Conservation (phyloP, 768 basidiomycete genomes). For the Punctularia strigosozonata region DNA sequence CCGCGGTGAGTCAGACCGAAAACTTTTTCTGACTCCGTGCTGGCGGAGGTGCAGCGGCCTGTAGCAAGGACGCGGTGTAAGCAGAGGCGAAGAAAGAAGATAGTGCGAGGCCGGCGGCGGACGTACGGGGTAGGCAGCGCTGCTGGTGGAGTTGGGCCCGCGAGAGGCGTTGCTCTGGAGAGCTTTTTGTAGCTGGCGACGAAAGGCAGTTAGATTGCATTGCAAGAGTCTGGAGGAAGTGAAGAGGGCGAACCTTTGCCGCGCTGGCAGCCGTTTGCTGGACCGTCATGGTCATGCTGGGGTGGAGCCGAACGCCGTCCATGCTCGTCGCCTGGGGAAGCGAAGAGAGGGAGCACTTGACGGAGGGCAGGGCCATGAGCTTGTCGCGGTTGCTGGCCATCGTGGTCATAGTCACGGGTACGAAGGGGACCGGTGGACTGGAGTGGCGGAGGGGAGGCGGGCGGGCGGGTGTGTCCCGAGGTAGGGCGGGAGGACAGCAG, state of each 20-base stretch:
- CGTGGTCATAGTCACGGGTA: conserved; percentile 21
- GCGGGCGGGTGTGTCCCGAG: conserved; percentile 2
- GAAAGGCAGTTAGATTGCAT: conserved; percentile 3
- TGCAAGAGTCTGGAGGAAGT: not conserved
- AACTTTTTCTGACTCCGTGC: too few species aligned
- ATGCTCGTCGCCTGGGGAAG: conserved; percentile 67
- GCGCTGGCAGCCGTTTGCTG: conserved; percentile 60
- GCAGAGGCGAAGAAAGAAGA: too few species aligned
- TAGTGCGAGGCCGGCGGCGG: too few species aligned
- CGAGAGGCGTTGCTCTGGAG: conserved; percentile 32
- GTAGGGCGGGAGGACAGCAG: conserved; percentile 7
- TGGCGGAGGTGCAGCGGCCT: too few species aligned
- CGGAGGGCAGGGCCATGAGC: conserved; percentile 63
- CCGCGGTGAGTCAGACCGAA: too few species aligned
- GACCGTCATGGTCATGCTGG: conserved; percentile 46
- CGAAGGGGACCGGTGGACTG: conserved; percentile 1
- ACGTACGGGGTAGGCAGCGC: conserved; percentile 6
- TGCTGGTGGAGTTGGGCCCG: conserved; percentile 9
- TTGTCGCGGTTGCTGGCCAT: conserved; percentile 33
- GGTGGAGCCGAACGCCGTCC: conserved; percentile 53
- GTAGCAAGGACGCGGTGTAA: too few species aligned
- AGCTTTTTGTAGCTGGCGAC: conserved; percentile 53
- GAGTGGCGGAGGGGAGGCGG: not conserved
- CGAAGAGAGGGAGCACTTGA: conserved; percentile 55
- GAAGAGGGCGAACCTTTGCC: conserved; percentile 43